Evolutionary conservation across 2,329 filamentous ascomycete genomes (phyloP).

Genomic region (Alternaria atra): DNA sequence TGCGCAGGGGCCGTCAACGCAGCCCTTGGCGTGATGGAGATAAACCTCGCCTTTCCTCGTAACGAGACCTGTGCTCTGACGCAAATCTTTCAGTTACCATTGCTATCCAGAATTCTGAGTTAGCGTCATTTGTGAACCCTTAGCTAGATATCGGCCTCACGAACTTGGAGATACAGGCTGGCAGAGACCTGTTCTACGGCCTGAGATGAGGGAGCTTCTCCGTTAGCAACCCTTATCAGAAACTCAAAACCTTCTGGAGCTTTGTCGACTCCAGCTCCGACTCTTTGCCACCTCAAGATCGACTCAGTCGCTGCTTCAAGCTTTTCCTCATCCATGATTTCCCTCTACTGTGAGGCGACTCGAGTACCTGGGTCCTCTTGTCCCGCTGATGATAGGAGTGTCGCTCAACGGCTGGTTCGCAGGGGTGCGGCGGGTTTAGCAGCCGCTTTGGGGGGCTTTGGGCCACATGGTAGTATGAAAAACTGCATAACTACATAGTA

Average conservation of each 20-base stretch:
- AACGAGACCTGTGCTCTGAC: too few species aligned
- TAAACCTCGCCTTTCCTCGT: too few species aligned
- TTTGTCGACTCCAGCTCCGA: neutral
- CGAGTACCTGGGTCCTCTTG: neutral
- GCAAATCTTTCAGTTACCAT: too few species aligned
- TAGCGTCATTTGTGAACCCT: too few species aligned
- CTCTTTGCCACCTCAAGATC: neutral
- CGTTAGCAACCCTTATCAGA: neutral
- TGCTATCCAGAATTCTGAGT: too few species aligned
- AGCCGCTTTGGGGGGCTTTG: neutral
- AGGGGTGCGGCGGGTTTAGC: neutral
- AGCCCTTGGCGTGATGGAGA: too few species aligned
- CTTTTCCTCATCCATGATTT: neutral
- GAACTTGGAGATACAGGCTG: too few species aligned
- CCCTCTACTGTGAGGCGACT: neutral
- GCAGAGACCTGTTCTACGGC: neutral
- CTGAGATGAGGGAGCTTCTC: conserved; percentile 1
- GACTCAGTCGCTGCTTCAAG: neutral
- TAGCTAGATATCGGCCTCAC: too few species aligned
- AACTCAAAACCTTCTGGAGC: neutral
- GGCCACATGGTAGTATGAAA: neutral
- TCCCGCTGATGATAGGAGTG: neutral
- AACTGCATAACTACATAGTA: neutral
- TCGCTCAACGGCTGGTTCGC: neutral
- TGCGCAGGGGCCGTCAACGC: too few species aligned